These are phyloP conservation scores for Amanita fuliginea DNA, from an alignment of 768 basidiomycete species.

Conservation along the genomic window DNA sequence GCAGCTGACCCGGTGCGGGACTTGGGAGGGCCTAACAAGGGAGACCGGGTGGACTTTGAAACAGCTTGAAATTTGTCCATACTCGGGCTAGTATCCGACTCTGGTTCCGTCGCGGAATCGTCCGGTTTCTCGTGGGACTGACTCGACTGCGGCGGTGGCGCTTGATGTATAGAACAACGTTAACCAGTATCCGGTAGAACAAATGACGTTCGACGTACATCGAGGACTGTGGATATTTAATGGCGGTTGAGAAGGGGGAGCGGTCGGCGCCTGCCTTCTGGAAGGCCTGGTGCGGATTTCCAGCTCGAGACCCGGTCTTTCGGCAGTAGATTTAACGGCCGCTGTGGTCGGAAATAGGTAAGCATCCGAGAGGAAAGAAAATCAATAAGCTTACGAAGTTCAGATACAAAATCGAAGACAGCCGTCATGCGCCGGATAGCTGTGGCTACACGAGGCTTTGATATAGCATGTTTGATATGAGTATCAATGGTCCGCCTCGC, in stretches of 20 bases:
- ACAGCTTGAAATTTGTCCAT: conserved; percentile 10
- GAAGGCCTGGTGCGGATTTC: conserved; percentile 10
- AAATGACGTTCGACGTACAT: conserved; percentile 5
- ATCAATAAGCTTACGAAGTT: conserved; percentile 43
- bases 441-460: conserved; percentile 58
- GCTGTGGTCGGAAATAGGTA: conserved; percentile 27
- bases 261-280: conserved; percentile 8
- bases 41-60: conserved; percentile 9
- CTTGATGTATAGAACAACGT: conserved; percentile 6
- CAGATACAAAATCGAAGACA: conserved; percentile 52
- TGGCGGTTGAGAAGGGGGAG: conserved; percentile 1
- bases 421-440: conserved; percentile 63
- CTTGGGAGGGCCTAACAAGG: conserved; percentile 8
- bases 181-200: background rate
- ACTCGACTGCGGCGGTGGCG: background rate
- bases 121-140: background rate
- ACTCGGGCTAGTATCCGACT: conserved; percentile 18
- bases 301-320: conserved; percentile 30
- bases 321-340: conserved; percentile 32
- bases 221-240: conserved; percentile 8
- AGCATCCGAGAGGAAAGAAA: background rate
- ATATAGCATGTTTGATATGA: conserved; percentile 61
- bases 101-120: conserved; percentile 38
- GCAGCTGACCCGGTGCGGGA: background rate
- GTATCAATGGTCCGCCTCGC: conserved; percentile 60